Evolutionary conservation across 352 stramenopile species (phyloP).

Genomic region (Globisporangium polare): DNA sequence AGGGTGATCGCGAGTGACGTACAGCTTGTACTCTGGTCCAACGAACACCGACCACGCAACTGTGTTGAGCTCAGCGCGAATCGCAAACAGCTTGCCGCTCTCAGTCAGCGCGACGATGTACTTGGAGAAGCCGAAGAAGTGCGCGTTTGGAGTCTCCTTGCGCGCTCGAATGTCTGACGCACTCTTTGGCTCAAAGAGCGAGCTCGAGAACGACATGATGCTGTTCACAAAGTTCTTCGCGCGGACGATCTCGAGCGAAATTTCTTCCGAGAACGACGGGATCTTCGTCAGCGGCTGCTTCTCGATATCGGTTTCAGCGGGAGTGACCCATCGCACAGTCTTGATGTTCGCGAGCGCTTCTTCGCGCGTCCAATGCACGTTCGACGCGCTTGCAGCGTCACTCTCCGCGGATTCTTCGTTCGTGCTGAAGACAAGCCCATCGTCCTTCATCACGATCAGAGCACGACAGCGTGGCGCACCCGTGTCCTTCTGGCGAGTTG

Average conservation of each 20-base stretch:
- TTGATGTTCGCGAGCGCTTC: slow-evolving; percentile 77
- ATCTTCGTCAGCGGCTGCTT: slow-evolving; percentile 69
- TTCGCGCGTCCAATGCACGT: slow-evolving; percentile 70
- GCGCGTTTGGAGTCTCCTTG: slow-evolving; percentile 57
- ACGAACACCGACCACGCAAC: slow-evolving; percentile 73
- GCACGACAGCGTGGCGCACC: slow-evolving; percentile 38
- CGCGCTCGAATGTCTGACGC: slow-evolving; percentile 29
- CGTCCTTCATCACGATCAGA: slow-evolving; percentile 67
- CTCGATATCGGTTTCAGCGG: slow-evolving; percentile 71
- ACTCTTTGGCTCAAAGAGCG: slow-evolving; percentile 44
- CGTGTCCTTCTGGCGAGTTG: slow-evolving; percentile 53
- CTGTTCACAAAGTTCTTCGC: slow-evolving; percentile 48
- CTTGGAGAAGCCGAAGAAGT: slow-evolving; percentile 85
- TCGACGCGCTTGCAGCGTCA: slow-evolving; percentile 9
- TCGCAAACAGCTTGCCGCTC: slow-evolving; percentile 77
- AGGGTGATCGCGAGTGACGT: slow-evolving; percentile 75
- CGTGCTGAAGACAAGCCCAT: slow-evolving; percentile 63
- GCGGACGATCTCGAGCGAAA: slow-evolving; percentile 53
- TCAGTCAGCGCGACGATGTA: slow-evolving; percentile 70
- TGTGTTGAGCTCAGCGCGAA: slow-evolving; percentile 68
- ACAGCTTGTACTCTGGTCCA: slow-evolving; percentile 63
- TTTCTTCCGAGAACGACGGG: slow-evolving; percentile 66
- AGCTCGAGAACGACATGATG: slow-evolving; percentile 39
- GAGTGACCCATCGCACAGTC: slow-evolving; percentile 73
- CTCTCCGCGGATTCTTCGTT: slow-evolving; percentile 37